Conservation (phyloP, 106 monocot species). For the Agapanthus africanus region DNA sequence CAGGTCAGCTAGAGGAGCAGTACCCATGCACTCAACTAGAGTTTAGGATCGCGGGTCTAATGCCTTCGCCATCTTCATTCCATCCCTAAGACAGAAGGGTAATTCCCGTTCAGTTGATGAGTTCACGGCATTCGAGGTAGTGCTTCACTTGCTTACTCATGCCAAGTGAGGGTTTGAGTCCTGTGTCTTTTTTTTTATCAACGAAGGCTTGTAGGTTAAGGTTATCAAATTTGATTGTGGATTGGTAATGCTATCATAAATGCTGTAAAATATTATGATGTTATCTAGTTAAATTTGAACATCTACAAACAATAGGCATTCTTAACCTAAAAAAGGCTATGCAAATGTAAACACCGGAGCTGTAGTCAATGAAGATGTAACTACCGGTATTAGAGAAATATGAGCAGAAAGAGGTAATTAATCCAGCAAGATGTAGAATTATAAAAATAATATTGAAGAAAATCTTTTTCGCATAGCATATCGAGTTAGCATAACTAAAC, state of each 20-base stretch:
- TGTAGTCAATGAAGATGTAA: background rate
- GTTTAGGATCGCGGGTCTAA: no score
- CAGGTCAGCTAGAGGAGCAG: no score
- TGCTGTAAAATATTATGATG: background rate
- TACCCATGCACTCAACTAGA: no score
- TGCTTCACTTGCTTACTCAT: no score
- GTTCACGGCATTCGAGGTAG: no score
- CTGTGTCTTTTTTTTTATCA: background rate
- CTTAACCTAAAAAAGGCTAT: background rate
- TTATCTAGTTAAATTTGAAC: background rate
- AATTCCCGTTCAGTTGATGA: no score
- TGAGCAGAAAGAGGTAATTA: background rate
- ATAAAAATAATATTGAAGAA: background rate
- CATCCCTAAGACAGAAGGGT: no score
- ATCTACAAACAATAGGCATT: background rate
- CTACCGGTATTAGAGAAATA: background rate
- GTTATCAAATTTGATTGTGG: background rate
- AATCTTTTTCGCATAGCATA: background rate
- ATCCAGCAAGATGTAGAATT: slow-evolving; percentile 1
- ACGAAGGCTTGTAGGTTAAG: background rate
- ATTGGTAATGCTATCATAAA: background rate
- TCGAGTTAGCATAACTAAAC: background rate
- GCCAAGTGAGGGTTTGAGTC: no score
- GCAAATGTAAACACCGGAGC: background rate
- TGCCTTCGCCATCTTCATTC: no score